Evolutionary conservation across 768 basidiomycete species (phyloP), one percentile per base, ranked within the genome.

Genomic region (Naganishia kalamii): DNA sequence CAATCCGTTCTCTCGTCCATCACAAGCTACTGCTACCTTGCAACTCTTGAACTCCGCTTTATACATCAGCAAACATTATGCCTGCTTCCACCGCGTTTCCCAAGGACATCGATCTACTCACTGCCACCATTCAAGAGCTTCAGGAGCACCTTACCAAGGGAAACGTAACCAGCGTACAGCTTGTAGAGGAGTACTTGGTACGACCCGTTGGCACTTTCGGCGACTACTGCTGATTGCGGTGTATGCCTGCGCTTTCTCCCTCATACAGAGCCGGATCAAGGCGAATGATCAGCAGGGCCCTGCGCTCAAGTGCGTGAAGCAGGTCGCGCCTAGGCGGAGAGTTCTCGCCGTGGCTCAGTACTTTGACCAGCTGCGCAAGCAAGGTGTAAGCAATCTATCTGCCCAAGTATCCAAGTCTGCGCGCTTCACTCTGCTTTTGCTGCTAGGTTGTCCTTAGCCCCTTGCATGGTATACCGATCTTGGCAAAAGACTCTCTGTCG

Each of bases 121-220:
- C 35, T 29, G 46, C 62, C 11, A 40, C 46, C 46, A 52, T 63
- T 35, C 21, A 6, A 19, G 48, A 63, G 4, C 33, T 63, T 30
- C 47, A 52, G 30, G 21, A 51, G 4, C 35, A 52, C 23, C 23
- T 63, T 4, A 29, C 2, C 48, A 52, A 37, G 2, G 62, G 62
- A 37, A 41, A 35, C 15, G 32, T 37, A n/a, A 63, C 47, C 25
- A 49, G 44, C 37, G 48, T 63, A 6, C 13, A 52, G 17, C 49
- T 63, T 11, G n/a, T 30, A n/a, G 3, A 17, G 29, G 10, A 25
- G 19, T 50, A 50, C 49, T 50, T 32, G 49, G 49, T 50, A 30
- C 27, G 49, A 27, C 37, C 7, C 3, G 13, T 3, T 8, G n/a
- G 7, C 27, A 3, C 3, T 7, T 25, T 4, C 46, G 3, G n/a